Evolutionary conservation across 805 yeast genomes (phyloP), one percentile per base, ranked within the genome.

Genomic region (Priceomyces carsonii): DNA sequence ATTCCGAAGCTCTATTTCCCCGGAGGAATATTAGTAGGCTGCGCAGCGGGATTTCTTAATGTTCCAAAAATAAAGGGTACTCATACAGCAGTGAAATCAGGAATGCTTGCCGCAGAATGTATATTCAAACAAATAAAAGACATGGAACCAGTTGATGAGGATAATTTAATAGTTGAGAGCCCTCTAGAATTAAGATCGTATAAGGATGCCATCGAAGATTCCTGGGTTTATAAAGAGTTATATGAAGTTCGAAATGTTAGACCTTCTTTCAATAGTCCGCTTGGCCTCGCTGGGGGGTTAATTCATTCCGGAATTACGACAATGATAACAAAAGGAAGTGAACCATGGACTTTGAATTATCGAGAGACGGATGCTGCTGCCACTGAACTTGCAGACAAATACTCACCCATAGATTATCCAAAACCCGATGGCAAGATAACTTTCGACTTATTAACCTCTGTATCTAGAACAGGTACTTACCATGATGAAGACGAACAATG

Each of bases 31-130:
- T 65, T 93, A 18, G 91, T 93, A 25, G 99, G 99, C 20, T 93
- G 95, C 38, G 70, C 95, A 38, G 99, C 99, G 3, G 99, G 99
- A 1, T 91, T 93, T 60, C 77, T 93, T 79, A 93, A 93, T 57
- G 98, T 93, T 28, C 97, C 99, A 35, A 93, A 91, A 61, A 86
- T 93, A 53, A 93, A 93, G 65, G 99, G 99, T 10, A 82, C 97
- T 0, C 99, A 93, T 59, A 91, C 96, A 1, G 98, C 99, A 1
- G 87, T 93, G 80, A 93, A 93, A 61, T 75, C 93, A 7, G 99
- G 98, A 20, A 82, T 93, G 75, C 61, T 93, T 18, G 99, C 99
- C 2, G 99, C 98, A 2, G 97, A 93, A 52, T 57, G 75, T 15
- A 84, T 89, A 26, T 88, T 70, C 51, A 67, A 71, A 3, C 43